Percentiles rank a stretch among this genome's conserved stretches.
Conservation (phyloP, 2,329 filamentous ascomycete species). For the Neofusicoccum parvum region DNA sequence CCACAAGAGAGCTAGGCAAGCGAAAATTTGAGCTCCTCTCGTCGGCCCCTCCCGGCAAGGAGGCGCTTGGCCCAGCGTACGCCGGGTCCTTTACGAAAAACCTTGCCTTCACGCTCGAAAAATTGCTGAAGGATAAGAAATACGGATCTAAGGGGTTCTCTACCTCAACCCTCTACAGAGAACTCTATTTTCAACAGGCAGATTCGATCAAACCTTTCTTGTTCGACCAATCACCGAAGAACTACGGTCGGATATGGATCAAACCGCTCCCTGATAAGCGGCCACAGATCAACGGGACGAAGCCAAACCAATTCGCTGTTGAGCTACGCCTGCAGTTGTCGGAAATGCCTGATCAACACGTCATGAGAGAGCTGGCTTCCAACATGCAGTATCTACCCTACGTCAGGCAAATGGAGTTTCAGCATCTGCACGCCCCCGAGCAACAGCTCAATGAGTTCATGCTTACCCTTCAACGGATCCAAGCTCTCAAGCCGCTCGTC, state of each 20-base stretch:
- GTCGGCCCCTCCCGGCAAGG: slow-evolving; percentile 21
- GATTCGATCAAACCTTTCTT: slow-evolving; percentile 35
- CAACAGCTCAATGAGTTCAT: slow-evolving; percentile 22
- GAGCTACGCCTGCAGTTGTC: slow-evolving; percentile 25
- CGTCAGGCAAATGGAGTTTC: slow-evolving; percentile 22
- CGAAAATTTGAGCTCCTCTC: slow-evolving; percentile 27
- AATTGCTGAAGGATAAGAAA: background rate
- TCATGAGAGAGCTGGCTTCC: slow-evolving; percentile 23
- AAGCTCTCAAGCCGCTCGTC: background rate
- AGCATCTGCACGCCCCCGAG: slow-evolving; percentile 22
- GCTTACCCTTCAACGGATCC: background rate
- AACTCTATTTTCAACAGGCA: slow-evolving; percentile 52
- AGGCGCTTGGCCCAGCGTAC: slow-evolving; percentile 18
- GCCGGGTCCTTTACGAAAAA: slow-evolving; percentile 25
- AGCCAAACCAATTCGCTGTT: background rate
- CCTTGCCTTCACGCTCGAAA: slow-evolving; percentile 17
- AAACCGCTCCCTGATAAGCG: slow-evolving; percentile 3
- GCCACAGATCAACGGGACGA: background rate
- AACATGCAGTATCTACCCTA: slow-evolving; percentile 24
- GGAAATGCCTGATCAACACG: slow-evolving; percentile 2
- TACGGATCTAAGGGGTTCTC: slow-evolving; percentile 20
- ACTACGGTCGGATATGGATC: slow-evolving; percentile 25
- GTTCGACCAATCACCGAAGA: slow-evolving; percentile 24
- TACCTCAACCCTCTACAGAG: slow-evolving; percentile 30
- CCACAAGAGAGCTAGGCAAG: slow-evolving; percentile 10